Evolutionary conservation across 129 eudicot species (phyloP).

Genomic region (Artemisia argyi): DNA sequence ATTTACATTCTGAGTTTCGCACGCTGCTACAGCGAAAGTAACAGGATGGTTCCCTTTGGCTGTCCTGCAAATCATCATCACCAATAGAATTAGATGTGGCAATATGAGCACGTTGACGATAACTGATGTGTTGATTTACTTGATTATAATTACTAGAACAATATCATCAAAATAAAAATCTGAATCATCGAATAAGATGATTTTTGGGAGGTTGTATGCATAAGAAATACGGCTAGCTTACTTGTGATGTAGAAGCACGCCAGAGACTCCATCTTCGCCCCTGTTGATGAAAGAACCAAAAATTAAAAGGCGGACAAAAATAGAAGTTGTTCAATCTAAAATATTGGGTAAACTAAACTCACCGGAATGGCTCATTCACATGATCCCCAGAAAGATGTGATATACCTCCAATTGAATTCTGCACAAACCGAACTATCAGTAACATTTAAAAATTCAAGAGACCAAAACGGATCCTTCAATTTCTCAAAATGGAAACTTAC

Average conservation of each 20-base stretch:
- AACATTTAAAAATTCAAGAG: conserved; percentile 10
- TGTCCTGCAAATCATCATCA: conserved; percentile 58
- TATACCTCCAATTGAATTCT: conserved; percentile 94
- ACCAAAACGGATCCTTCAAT: neutral
- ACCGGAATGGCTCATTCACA: conserved; percentile 92
- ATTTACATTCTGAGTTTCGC: conserved; percentile 96
- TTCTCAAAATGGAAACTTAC: conserved; percentile 45
- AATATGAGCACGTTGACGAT: neutral
- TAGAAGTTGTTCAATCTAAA: neutral
- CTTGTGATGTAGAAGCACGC: conserved; percentile 96
- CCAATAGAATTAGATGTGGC: neutral
- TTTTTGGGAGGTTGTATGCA: neutral
- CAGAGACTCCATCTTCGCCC: conserved; percentile 93
- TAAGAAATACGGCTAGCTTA: conserved; percentile 38
- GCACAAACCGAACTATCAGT: conserved; percentile 14
- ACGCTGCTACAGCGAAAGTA: conserved; percentile 89
- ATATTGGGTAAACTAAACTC: conserved; percentile 23
- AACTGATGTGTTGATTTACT: no score
- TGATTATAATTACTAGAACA: neutral
- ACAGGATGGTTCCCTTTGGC: conserved; percentile 88
- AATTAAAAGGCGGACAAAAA: neutral
- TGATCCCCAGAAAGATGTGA: conserved; percentile 97
- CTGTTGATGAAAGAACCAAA: conserved; percentile 33
- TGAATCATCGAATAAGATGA: neutral
- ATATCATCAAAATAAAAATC: conserved; percentile 4